Evolutionary conservation across 1,139 yeast species (phyloP), one percentile per base, ranked within the genome.

Genomic region (Arxiozyma heterogenica): DNA sequence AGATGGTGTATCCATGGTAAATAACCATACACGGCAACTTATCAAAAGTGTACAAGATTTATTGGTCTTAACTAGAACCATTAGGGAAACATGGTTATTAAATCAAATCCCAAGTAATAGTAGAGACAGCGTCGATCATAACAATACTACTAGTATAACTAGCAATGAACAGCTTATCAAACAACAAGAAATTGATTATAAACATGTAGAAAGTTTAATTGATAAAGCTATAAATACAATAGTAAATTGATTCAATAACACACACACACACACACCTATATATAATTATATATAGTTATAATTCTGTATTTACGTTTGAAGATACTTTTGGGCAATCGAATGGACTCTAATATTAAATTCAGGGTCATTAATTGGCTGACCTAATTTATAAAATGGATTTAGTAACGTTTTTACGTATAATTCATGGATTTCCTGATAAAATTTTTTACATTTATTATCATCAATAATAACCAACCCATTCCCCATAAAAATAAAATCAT

Each of bases 341-440:
- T 84, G 81, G 47, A 93, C 85, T 62, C 83, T 81, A 58, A 81
- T 70, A 70, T 93, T 97, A 69, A 93, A 93, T 27, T 79, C 82
- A 0, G 86, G 82, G 50, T 87, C 83, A 38, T 79, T 75, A 41
- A 93, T 87, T 1, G 91, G 84, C 58, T 83, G 86, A 64, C 88
- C 86, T 47, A 83, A 80, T 53, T 79, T 75, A 67, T 90, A 93
- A 65, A 93, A 93, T 1, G 98, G 98, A 60, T 86, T 88, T 74
- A 93, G 73, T 51, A 88, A 70, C 20, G 93, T 82, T 71, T 91
- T 93, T 41, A 87, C 90, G 63, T 91, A 93, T 51, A 91, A 73
- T 62, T 93, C 98, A 69, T 91, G 87, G 18, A 87, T 79, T 57
- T 91, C 98, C 51, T 78, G 76, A 68, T 90, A 89, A 67, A 93